phyloP scores from a whole-genome alignment of 805 yeast species.

The Grigorovia yakushimaensis region DNA sequence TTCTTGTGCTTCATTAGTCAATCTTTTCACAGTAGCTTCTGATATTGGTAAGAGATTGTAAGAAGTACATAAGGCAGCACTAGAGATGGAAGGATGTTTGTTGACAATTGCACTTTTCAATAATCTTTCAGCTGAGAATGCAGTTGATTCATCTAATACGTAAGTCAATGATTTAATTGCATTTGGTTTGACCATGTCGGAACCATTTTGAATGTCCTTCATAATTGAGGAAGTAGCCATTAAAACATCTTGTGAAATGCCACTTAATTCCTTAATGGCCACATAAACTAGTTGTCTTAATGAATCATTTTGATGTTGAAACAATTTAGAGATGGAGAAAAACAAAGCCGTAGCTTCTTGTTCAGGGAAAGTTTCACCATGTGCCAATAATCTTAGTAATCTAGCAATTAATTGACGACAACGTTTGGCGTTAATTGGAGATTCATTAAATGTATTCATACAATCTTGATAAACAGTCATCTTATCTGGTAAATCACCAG shows the following conservation, averaged over 20 bases:
- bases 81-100: slow-evolving; percentile 73
- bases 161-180: slow-evolving; percentile 88
- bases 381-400: slow-evolving; percentile 68
- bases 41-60: slow-evolving; percentile 86
- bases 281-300: slow-evolving; percentile 89
- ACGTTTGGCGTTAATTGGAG: slow-evolving; percentile 79
- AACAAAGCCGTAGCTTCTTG: slow-evolving; percentile 88
- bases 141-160: slow-evolving; percentile 82
- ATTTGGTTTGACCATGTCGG: slow-evolving; percentile 77
- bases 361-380: slow-evolving; percentile 80
- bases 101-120: slow-evolving; percentile 91
- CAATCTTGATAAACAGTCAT: slow-evolving; percentile 97
- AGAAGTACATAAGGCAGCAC: slow-evolving; percentile 90
- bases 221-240: slow-evolving; percentile 97
- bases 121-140: slow-evolving; percentile 85
- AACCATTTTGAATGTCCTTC: slow-evolving; percentile 94
- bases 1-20: slow-evolving; percentile 91
- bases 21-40: slow-evolving; percentile 84
- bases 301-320: slow-evolving; percentile 76
- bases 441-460: slow-evolving; percentile 81
- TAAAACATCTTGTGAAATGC: slow-evolving; percentile 79
- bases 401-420: slow-evolving; percentile 78
- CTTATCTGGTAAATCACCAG: slow-evolving; percentile 72
- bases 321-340: slow-evolving; percentile 87
- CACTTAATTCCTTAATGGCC: slow-evolving; percentile 83